Evolutionary conservation across 495 filamentous ascomycete genomes (phyloP), one percentile per base, ranked within the genome.

Genomic region (Ascobolus immersus): DNA sequence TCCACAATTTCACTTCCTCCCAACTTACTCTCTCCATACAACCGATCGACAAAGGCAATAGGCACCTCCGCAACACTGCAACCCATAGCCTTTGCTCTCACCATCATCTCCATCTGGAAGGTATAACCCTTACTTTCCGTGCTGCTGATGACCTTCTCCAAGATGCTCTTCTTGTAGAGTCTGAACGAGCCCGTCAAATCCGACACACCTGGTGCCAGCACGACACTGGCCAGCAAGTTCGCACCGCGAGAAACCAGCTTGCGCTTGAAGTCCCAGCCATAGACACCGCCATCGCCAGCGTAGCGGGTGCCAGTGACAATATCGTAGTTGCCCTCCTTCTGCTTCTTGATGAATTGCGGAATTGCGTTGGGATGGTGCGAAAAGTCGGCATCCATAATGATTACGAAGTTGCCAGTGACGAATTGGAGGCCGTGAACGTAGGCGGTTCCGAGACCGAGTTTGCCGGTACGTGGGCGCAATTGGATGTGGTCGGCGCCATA

Each of bases 351-450:
- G 22, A 50, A 49, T 11, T 43, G 33, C 17, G 47, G 39, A 32
- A 50, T 50, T 33, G 49, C 49, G 29, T 49, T 50, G 10, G 47
- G 47, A 57, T 96, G 86, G 61, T 96, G 89, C 49, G 69, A 77
- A 68, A 96, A 96, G 55, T 96, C 86, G 54, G 86, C 86, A 60
- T 96, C 86, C 86, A 96, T 94, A 62, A 96, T 96, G 60, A 96
- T 77, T 38, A 96, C 73, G 53, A 67, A 94, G 62, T 81, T 92
- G 41, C 86, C 86, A 15, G 69, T 77, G 22, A 61, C 72, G 50
- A 70, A 91, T 48, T 82, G 62, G 33, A 94, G 62, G 25, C 86
- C 86, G 52, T 96, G 82, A 27, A 94, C 76, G 58, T 96, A 96
- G 7, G 89, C 86, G 2, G 86, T 94, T 36, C 86, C 86, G 17